Percentiles rank a stretch among this genome's conserved stretches.
These are phyloP conservation scores for Dinochytrium kinnereticum DNA, from an alignment of 371 early-diverging fungal genomes.

Conservation along the genomic window DNA sequence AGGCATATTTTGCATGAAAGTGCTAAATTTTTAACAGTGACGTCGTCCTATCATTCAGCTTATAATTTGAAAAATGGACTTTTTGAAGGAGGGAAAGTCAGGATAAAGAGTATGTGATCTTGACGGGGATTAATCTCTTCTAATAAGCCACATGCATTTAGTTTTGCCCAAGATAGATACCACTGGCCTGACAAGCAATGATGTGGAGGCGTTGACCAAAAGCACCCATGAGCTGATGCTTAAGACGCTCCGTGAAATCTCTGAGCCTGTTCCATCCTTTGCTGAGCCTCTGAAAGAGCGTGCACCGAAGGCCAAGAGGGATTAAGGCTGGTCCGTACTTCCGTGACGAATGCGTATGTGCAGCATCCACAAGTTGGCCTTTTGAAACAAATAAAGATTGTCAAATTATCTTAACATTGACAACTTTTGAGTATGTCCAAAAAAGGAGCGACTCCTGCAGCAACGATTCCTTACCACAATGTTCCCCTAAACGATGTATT, in stretches of 20 bases:
- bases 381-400: no score
- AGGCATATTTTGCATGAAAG: not conserved
- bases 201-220: conserved; percentile 68
- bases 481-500: not conserved
- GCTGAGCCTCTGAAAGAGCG: conserved; percentile 23
- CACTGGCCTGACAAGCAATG: conserved; percentile 60
- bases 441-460: not conserved
- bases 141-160: conserved; percentile 21
- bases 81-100: conserved; percentile 73
- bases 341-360: not conserved
- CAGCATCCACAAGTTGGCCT: not conserved
- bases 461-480: not conserved
- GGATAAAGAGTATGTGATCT: conserved; percentile 66
- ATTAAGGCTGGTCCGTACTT: not conserved
- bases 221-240: conserved; percentile 21
- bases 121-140: not conserved
- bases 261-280: conserved; percentile 26
- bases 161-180: conserved; percentile 82
- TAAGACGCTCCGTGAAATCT: conserved; percentile 29
- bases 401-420: no score
- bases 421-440: not conserved
- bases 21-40: conserved; percentile 15
- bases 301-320: conserved; percentile 6
- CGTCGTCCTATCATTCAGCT: conserved; percentile 75
- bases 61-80: conserved; percentile 67